Evolutionary conservation across 305 asterid species (phyloP).

Genomic region (Fraxinus sp.): DNA sequence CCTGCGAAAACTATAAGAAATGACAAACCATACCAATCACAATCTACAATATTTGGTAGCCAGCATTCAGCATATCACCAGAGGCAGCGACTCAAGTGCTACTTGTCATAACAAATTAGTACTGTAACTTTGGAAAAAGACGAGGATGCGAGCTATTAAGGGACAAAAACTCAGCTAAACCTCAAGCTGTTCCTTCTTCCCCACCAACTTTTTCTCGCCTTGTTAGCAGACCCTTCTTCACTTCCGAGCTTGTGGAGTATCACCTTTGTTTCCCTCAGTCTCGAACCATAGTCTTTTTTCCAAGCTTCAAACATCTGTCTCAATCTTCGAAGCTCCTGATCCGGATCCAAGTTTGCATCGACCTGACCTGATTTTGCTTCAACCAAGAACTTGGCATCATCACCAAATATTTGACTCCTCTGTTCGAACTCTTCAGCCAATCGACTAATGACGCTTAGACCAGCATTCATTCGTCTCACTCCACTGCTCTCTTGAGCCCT

Average conservation of each 20-base stretch:
- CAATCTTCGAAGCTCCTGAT: slow-evolving; percentile 73
- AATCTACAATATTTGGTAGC: no score
- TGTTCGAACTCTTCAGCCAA: slow-evolving; percentile 92
- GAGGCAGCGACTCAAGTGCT: neutral
- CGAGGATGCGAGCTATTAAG: neutral
- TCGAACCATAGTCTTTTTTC: slow-evolving; percentile 86
- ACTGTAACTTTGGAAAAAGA: neutral
- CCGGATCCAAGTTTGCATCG: slow-evolving; percentile 81
- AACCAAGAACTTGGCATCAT: slow-evolving; percentile 88
- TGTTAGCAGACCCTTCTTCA: slow-evolving; percentile 63
- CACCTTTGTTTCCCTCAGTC: slow-evolving; percentile 87
- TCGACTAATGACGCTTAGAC: slow-evolving; percentile 71
- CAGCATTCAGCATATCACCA: no score
- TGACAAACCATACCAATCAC: no score
- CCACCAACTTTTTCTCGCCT: slow-evolving; percentile 87
- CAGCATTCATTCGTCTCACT: slow-evolving; percentile 54
- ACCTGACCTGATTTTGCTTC: slow-evolving; percentile 88
- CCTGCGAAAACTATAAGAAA: no score
- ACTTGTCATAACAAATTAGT: neutral
- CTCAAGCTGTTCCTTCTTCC: slow-evolving; percentile 74
- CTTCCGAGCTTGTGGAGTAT: slow-evolving; percentile 73
- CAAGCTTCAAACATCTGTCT: slow-evolving; percentile 90
- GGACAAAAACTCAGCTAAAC: slow-evolving; percentile 31
- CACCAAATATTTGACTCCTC: slow-evolving; percentile 89
- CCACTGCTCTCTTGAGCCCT: slow-evolving; percentile 54